phyloP scores from a whole-genome alignment of 495 filamentous ascomycete genomes.

The Acidiella bohemica region DNA sequence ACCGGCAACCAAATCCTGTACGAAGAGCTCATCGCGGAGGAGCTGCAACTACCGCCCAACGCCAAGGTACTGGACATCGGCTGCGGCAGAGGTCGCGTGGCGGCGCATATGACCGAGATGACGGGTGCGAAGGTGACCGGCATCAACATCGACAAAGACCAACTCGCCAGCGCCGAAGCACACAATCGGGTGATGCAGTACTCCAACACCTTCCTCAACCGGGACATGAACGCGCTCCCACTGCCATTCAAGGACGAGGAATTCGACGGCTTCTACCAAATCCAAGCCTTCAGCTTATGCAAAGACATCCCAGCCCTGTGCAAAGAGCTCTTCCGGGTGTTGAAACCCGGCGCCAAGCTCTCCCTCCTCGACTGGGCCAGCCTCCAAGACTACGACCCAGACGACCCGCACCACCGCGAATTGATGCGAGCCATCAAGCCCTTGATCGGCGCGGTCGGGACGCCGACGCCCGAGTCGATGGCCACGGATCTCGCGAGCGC shows the following conservation, averaged over 20 bases:
- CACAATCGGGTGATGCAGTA: conserved; percentile 40
- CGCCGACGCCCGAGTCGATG: conserved; percentile 42
- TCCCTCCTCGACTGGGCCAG: conserved; percentile 48
- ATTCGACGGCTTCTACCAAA: conserved; percentile 53
- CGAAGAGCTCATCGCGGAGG: conserved; percentile 42
- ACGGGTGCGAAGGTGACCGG: conserved; percentile 45
- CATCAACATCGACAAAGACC: conserved; percentile 50
- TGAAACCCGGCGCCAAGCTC: conserved; percentile 45
- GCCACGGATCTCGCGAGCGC: conserved; percentile 39
- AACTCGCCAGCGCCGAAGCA: conserved; percentile 41
- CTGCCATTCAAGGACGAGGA: conserved; percentile 41
- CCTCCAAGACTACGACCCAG: conserved; percentile 40
- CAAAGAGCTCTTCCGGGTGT: conserved; percentile 41
- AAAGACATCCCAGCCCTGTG: conserved; percentile 41
- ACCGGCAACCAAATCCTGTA: conserved; percentile 40
- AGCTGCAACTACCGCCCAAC: conserved; percentile 39
- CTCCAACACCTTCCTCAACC: conserved; percentile 40
- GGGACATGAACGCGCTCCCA: conserved; percentile 46
- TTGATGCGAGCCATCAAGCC: conserved; percentile 51
- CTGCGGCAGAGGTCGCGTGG: conserved; percentile 47
- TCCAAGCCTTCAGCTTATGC: conserved; percentile 48
- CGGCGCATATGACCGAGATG: conserved; percentile 46
- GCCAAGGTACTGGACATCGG: conserved; percentile 45
- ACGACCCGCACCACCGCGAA: conserved; percentile 40
- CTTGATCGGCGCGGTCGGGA: conserved; percentile 49